Evolutionary conservation across 2,329 filamentous ascomycete species (phyloP).

Genomic region (Aspergillus fijiensis): DNA sequence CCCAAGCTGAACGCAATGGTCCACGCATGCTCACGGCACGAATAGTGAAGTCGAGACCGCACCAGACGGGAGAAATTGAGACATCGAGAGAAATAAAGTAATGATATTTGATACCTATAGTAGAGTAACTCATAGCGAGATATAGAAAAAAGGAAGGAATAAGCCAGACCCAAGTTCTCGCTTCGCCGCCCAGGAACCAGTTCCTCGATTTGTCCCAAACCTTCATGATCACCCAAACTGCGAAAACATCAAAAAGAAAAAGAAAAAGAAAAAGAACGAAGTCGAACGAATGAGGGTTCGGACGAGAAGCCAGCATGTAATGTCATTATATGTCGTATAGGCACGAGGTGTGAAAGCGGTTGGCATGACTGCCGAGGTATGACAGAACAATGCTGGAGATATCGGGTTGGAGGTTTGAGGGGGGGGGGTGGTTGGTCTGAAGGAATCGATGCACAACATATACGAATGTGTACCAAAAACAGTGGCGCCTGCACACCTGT

Average conservation of each 20-base stretch:
- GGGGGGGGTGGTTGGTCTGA: slow-evolving; percentile 5
- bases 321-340: slow-evolving; percentile 11
- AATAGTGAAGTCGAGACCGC: neutral
- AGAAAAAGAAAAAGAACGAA: slow-evolving; percentile 1
- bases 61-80: neutral
- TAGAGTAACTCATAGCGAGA: neutral
- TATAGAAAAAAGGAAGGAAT: neutral
- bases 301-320: neutral
- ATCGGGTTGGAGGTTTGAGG: neutral
- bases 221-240: slow-evolving; percentile 12
- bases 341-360: slow-evolving; percentile 9
- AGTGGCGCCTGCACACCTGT: slow-evolving; percentile 26
- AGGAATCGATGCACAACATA: slow-evolving; percentile 12
- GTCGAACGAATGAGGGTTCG: neutral
- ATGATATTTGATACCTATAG: neutral
- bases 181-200: slow-evolving; percentile 8
- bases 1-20: no score
- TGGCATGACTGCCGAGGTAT: slow-evolving; percentile 11
- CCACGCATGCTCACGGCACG: neutral
- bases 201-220: slow-evolving; percentile 6
- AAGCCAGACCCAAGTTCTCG: slow-evolving; percentile 12
- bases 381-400: neutral
- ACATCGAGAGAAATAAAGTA: neutral
- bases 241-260: slow-evolving; percentile 8
- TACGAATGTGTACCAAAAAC: slow-evolving; percentile 23